Conservation (phyloP, 2,329 filamentous ascomycete species). For the Neonectria magnoliae region DNA sequence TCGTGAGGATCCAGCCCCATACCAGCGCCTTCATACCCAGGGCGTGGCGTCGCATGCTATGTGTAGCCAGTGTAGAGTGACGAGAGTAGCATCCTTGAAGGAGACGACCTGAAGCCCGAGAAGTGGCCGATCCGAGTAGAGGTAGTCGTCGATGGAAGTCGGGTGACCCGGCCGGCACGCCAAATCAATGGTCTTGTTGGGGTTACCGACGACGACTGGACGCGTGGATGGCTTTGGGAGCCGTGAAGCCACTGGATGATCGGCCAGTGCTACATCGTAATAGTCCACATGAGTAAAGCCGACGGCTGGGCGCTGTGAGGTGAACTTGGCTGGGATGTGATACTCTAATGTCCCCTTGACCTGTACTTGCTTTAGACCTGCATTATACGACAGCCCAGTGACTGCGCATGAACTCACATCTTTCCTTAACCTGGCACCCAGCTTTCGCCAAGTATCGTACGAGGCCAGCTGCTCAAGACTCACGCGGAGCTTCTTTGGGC, state of each 20-base stretch:
- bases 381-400: neutral
- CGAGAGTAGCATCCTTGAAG: slow-evolving; percentile 14
- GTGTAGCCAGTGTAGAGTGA: slow-evolving; percentile 13
- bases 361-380: neutral
- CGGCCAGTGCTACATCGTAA: slow-evolving; percentile 2
- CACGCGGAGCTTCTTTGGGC: slow-evolving; percentile 19
- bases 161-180: slow-evolving; percentile 18
- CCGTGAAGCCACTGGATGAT: slow-evolving; percentile 18
- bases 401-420: slow-evolving; percentile 7
- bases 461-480: slow-evolving; percentile 20
- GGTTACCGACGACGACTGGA: slow-evolving; percentile 11
- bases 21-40: slow-evolving; percentile 10
- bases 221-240: slow-evolving; percentile 13
- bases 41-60: slow-evolving; percentile 13
- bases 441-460: slow-evolving; percentile 14
- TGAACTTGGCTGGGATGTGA: slow-evolving; percentile 19
- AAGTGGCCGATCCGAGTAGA: slow-evolving; percentile 9
- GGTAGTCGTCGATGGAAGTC: slow-evolving; percentile 15
- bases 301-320: slow-evolving; percentile 3
- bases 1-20: slow-evolving; percentile 1
- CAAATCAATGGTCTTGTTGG: slow-evolving; percentile 7
- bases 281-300: slow-evolving; percentile 19
- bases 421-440: slow-evolving; percentile 20
- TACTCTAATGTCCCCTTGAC: slow-evolving; percentile 8
- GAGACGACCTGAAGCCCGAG: slow-evolving; percentile 13